Conservation (phyloP, 2,329 filamentous ascomycete species). For the Colletotrichum aenigma region DNA sequence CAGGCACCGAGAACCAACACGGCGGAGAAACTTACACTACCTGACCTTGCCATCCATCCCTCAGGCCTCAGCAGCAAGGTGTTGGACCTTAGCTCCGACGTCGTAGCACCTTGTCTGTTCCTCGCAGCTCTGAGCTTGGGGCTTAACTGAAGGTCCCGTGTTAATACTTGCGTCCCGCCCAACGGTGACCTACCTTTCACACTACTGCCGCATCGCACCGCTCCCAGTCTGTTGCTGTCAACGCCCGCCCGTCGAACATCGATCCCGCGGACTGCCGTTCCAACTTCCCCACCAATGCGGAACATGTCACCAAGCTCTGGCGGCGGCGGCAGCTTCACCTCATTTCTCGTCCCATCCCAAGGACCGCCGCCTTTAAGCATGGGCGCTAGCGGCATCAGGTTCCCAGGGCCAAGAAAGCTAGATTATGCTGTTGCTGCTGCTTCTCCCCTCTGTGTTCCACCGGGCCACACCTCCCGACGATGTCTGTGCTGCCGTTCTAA, state of each 20-base stretch:
- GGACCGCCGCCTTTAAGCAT: slow-evolving; percentile 12
- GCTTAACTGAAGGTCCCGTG: neutral
- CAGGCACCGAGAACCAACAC: slow-evolving; percentile 6
- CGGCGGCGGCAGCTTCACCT: slow-evolving; percentile 1
- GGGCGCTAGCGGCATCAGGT: slow-evolving; percentile 16
- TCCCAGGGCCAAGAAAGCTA: slow-evolving; percentile 18
- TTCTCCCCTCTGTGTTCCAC: neutral
- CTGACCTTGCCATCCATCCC: neutral
- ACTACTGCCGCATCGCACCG: neutral
- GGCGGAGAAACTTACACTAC: slow-evolving; percentile 1
- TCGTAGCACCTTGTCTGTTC: neutral
- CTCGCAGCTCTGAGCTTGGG: neutral
- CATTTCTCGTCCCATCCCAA: slow-evolving; percentile 20
- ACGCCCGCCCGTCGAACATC: neutral
- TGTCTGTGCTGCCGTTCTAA: slow-evolving; percentile 18
- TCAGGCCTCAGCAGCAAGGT: neutral
- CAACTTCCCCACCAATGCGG: neutral
- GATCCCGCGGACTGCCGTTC: slow-evolving; percentile 11
- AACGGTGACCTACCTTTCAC: neutral
- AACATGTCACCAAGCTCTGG: slow-evolving; percentile 7
- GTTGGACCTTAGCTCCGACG: neutral
- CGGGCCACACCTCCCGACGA: neutral
- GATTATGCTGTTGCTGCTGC: neutral
- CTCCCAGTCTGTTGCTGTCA: neutral
- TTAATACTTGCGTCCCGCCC: neutral